Evolutionary conservation across 345 rosid species (phyloP), one percentile per base, ranked within the genome.

Genomic region (Lepidium sativum): DNA sequence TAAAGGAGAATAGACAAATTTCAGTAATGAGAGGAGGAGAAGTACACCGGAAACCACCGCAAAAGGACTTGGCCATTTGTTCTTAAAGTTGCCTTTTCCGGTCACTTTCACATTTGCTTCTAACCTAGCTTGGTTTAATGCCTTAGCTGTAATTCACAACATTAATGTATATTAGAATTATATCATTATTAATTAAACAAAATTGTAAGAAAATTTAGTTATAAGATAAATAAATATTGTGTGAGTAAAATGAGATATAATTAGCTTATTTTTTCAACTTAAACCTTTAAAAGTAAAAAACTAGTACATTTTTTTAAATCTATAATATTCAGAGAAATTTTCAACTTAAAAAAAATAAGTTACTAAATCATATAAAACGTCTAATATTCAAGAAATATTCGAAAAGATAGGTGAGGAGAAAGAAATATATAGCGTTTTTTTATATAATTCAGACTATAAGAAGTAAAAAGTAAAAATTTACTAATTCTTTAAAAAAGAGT

Each of bases 41-140:
- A 90, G 52, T 0, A 80, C 1, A 0, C 97, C 97, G 62, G 87
- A 83, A 29, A 74, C 81, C 38, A 83, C 8, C 10, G 89, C 92
- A 51, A 74, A 85, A 1, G 90, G 97, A 23, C 86, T 90, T 18
- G 99, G 99, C 99, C 95, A 90, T 80, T 85, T 90, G 51, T 83
- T 84, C 58, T 72, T 71, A 66, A 74, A 75, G 34, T 49, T 76
- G 0, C 67, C 68, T 8, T 72, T 79, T 40, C 96, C 99, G 31
- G 60, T 42, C 4, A 70, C 80, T 65, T 75, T 85, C 23, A 88
- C 79, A 21, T 86, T 86, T 14, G 99, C 99, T 60, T 94, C 99
- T 38, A 94, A 43, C 55, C 96, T 81, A 37, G 91, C 97, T 69
- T 81, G 83, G 71, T 94, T 94, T 15, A 94, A 54, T 6, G 97